phyloP scores from a whole-genome alignment of 2,329 filamentous ascomycete genomes.

The Phaeosphaeria sp. region DNA sequence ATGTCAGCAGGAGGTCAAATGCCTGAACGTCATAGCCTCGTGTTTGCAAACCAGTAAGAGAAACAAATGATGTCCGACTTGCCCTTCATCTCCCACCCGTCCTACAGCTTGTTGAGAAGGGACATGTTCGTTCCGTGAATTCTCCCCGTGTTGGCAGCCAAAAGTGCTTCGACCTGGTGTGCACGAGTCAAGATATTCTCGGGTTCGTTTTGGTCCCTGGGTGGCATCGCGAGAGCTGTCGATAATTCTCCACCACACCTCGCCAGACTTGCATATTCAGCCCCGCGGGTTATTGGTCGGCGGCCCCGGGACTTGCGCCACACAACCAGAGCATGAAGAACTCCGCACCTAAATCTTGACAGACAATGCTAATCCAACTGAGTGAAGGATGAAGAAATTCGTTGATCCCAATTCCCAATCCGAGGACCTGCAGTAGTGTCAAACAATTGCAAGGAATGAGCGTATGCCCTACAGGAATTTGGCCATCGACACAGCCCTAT shows the following conservation, averaged over 20 bases:
- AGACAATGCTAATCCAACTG: slow-evolving; percentile 6
- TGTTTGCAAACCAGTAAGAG: background rate
- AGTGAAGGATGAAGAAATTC: slow-evolving; percentile 8
- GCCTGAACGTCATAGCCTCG: too few relatives aligned
- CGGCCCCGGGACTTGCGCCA: background rate
- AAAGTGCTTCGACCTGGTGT: background rate
- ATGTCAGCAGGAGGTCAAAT: too few relatives aligned
- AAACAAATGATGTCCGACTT: background rate
- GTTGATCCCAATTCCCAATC: slow-evolving; percentile 13
- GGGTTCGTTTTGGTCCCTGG: background rate
- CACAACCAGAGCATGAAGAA: background rate
- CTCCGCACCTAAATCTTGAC: background rate
- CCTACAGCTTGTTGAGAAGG: background rate
- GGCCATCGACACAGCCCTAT: background rate
- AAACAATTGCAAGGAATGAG: slow-evolving; percentile 19
- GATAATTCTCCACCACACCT: slow-evolving; percentile 2
- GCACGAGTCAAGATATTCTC: background rate
- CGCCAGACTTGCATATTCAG: slow-evolving; percentile 1
- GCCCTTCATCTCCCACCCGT: background rate
- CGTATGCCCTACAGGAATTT: background rate
- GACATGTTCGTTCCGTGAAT: background rate
- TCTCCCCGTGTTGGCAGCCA: slow-evolving; percentile 1
- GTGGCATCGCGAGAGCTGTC: background rate
- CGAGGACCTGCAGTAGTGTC: slow-evolving; percentile 29
- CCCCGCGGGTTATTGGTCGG: background rate